Base-by-base conservation (phyloP, 768 basidiomycete species). In the Fomitopsis serialis region DNA sequence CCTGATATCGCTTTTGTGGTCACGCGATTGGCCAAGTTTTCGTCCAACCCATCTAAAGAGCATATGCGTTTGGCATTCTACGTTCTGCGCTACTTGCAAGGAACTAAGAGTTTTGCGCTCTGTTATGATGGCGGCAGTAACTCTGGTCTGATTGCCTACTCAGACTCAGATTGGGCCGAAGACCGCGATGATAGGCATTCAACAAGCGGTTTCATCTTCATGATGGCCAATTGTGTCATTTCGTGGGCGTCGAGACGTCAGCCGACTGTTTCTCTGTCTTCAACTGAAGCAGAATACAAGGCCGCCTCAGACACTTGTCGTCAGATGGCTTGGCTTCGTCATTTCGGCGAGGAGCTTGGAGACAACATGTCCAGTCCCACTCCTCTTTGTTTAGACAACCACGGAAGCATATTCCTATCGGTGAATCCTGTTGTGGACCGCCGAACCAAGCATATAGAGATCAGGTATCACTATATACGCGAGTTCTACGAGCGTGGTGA, bases 271-370 rank as follows among this genome's bases (percentile, higher is more conserved):
- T 64, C 71, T 0, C 58, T 65, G 2, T 74, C 70, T 3, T 71
- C 70, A 0, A 64, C 65, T 0, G 69, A 74, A 53, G 66, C 70
- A 1, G 72, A 76, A 55, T 74, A 75, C 54, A 66, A 70, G 27
- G 65, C 73, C 0, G 45, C 61, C 2, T 56, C 65, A 4, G 57
- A 69, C 43, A 63, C 69, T 7, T 54, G 65, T 2, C 54, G 55
- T 29, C 63, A 68, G 21, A 53, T 55, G 0, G 29, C 59, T 2
- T 68, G 62, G 65, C 21, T 68, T 2, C 32, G 52, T 13, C 25
- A 40, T n/a, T 49, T 61, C 22, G 40, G 47, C 11, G n/a, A 6
- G 0, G 58, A 62, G 42, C 37, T 62, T 9, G 50, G 52, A 21
- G 37, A 46, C 32, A 32, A 43, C 1, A 45, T 50, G 19, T 37